Conservation (phyloP, 371 early-diverging fungal species). For the Zancudomyces culisetae region DNA sequence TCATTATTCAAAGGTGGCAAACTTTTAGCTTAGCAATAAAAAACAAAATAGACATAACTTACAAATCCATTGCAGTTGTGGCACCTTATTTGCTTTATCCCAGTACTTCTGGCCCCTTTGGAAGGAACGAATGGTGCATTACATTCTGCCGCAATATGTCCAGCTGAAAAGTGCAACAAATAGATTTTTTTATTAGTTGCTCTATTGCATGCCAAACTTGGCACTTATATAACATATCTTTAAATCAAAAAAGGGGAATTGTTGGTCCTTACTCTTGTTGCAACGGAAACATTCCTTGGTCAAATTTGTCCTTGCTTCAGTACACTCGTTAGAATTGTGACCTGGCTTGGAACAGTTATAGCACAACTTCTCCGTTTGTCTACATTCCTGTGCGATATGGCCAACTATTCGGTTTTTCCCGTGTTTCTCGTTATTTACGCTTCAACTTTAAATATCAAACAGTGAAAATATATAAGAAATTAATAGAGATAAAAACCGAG, state of each 20-base stretch:
- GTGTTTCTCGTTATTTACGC: not conserved
- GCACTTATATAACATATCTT: not conserved
- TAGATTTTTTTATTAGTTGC: not conserved
- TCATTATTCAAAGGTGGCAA: too few relatives aligned
- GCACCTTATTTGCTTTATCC: not conserved
- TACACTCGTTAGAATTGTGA: not conserved
- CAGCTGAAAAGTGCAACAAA: not conserved
- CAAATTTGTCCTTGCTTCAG: not conserved
- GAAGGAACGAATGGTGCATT: not conserved
- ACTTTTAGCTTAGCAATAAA: not conserved
- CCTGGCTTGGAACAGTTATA: constrained; percentile 1
- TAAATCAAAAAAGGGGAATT: not conserved
- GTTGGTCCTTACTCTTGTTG: not conserved
- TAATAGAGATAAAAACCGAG: not conserved
- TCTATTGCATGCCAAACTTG: not conserved
- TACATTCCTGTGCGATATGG: not conserved
- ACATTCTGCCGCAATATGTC: not conserved
- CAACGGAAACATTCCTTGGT: not conserved
- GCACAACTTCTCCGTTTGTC: not conserved
- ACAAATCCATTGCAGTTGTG: not conserved
- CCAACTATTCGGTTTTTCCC: not conserved
- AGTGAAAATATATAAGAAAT: not conserved
- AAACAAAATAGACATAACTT: not conserved
- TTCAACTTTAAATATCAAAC: not conserved
- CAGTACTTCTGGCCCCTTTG: not conserved